Conservation (phyloP, 805 yeast species). For the Candida nitratophila region DNA sequence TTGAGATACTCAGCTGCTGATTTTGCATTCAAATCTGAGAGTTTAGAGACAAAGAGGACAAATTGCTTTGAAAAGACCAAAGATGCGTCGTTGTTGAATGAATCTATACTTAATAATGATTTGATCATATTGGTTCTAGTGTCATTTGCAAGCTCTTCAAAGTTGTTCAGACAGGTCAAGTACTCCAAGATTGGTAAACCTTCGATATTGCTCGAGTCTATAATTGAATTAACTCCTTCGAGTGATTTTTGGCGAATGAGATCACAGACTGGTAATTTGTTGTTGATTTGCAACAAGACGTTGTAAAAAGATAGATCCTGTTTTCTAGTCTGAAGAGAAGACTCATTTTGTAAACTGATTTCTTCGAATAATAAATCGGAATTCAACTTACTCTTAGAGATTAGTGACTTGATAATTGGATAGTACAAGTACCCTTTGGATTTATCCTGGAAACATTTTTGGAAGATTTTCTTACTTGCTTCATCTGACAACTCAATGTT, state of each 20-base stretch:
- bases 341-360: background rate
- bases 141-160: background rate
- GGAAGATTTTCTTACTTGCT: background rate
- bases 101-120: slow-evolving; percentile 12
- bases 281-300: background rate
- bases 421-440: background rate
- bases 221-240: slow-evolving; percentile 3
- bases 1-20: slow-evolving; percentile 19
- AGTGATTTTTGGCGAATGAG: slow-evolving; percentile 3
- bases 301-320: background rate
- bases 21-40: slow-evolving; percentile 9
- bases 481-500: background rate
- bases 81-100: slow-evolving; percentile 26
- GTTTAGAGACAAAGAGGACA: slow-evolving; percentile 7
- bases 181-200: slow-evolving; percentile 7
- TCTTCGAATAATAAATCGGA: background rate
- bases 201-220: slow-evolving; percentile 3
- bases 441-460: background rate
- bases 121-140: slow-evolving; percentile 2
- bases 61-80: slow-evolving; percentile 21
- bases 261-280: background rate
- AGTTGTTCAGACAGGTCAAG: background rate
- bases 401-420: background rate
- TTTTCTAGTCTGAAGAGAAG: background rate
- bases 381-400: background rate